Conservation (phyloP, 75 land plant species). For the Azolla pinnata region DNA sequence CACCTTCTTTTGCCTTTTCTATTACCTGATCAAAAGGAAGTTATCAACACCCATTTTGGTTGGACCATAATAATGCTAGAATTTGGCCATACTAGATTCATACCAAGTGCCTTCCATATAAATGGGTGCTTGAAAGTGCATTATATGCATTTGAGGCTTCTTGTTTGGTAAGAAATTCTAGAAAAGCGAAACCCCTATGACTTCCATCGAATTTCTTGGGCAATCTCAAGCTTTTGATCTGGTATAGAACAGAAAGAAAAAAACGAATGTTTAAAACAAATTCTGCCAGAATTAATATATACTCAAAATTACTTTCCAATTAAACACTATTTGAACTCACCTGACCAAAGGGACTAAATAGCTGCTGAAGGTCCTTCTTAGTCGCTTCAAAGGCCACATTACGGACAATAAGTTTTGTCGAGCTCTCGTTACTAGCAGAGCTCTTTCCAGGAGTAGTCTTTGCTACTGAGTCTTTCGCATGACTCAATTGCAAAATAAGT, state of each 20-base stretch:
- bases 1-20: constrained; percentile 80
- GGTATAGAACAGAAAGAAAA: too few relatives aligned
- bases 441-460: constrained; percentile 24
- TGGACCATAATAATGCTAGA: not conserved
- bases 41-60: not conserved
- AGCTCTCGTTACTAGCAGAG: constrained; percentile 52
- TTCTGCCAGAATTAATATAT: too few relatives aligned
- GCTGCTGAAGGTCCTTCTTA: constrained; percentile 77
- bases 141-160: constrained; percentile 82
- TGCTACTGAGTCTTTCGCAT: constrained; percentile 32
- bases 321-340: constrained; percentile 20
- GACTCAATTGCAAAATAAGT: constrained; percentile 77
- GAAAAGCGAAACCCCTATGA: constrained; percentile 96
- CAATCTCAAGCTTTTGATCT: constrained; percentile 79
- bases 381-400: constrained; percentile 99
- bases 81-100: not conserved
- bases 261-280: too few relatives aligned
- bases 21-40: constrained; percentile 39
- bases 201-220: constrained; percentile 78
- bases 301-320: too few relatives aligned
- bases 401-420: constrained; percentile 81
- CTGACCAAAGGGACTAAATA: constrained; percentile 97
- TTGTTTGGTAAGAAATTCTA: constrained; percentile 88
- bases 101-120: constrained; percentile 97
- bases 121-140: constrained; percentile 74